Evolutionary conservation across 73 alveolate species (phyloP).

Genomic region (Breviolum minutum): DNA sequence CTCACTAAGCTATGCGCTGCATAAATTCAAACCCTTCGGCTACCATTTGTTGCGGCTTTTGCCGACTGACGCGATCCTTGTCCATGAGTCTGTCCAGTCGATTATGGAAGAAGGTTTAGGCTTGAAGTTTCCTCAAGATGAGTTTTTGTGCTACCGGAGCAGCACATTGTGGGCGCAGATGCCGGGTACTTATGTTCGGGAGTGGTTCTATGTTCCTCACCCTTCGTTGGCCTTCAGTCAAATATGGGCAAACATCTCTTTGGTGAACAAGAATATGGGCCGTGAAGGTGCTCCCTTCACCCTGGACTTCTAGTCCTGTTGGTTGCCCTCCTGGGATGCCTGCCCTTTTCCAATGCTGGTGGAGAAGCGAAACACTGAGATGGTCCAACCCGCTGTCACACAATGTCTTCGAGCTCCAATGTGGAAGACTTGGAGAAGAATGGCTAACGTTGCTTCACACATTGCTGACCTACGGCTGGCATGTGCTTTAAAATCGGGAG

Average conservation of each 20-base stretch:
- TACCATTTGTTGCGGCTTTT: constrained; percentile 38
- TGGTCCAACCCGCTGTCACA: background rate
- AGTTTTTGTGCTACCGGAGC: constrained; percentile 42
- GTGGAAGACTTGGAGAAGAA: too few relatives aligned
- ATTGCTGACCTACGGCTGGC: too few relatives aligned
- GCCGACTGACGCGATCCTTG: constrained; percentile 38
- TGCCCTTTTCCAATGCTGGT: too few relatives aligned
- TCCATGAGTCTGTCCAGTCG: constrained; percentile 31
- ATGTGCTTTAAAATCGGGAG: too few relatives aligned
- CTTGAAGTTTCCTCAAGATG: constrained; percentile 52
- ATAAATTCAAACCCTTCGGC: constrained; percentile 20
- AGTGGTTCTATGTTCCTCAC: constrained; percentile 62
- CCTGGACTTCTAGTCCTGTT: constrained; percentile 42
- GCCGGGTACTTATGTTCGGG: constrained; percentile 50
- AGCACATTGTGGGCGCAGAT: constrained; percentile 42
- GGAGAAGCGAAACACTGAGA: too few relatives aligned
- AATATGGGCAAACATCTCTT: constrained; percentile 38
- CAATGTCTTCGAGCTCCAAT: too few relatives aligned
- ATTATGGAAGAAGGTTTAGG: background rate
- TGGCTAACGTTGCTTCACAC: too few relatives aligned
- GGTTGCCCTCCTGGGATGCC: too few relatives aligned
- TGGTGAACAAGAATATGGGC: constrained; percentile 14
- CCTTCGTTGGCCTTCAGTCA: constrained; percentile 1
- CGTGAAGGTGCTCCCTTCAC: constrained; percentile 26
- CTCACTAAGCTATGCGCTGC: constrained; percentile 54